phyloP scores from a whole-genome alignment of 2,329 filamentous ascomycete genomes.

The Metarhizium album region DNA sequence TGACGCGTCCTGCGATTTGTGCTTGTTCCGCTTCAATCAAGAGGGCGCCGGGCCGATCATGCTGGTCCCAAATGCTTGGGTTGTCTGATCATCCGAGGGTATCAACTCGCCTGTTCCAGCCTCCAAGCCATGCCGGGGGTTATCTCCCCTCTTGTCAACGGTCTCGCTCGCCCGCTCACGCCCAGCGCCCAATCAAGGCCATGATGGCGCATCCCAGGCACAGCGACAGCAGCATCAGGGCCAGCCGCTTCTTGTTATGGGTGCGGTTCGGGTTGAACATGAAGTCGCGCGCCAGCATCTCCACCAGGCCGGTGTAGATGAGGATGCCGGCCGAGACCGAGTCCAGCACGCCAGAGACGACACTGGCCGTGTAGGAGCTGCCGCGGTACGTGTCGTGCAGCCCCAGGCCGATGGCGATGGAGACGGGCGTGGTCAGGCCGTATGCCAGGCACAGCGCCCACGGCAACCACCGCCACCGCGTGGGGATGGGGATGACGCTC shows the following conservation, averaged over 20 bases:
- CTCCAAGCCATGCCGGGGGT: too few relatives aligned
- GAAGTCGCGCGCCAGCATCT: constrained; percentile 71
- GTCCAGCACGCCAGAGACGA: constrained; percentile 76
- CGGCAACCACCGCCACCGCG: constrained; percentile 30
- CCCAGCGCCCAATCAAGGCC: constrained; percentile 6
- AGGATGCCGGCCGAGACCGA: constrained; percentile 75
- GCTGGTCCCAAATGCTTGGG: too few relatives aligned
- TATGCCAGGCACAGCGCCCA: constrained; percentile 38
- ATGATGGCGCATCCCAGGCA: constrained; percentile 51
- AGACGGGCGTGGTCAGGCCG: constrained; percentile 40
- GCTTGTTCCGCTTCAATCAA: too few relatives aligned
- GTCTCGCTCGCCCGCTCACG: neutral
- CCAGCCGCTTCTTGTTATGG: constrained; percentile 28
- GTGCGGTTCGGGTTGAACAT: constrained; percentile 79
- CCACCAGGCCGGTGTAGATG: constrained; percentile 79
- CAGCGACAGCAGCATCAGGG: constrained; percentile 52
- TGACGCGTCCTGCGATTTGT: too few relatives aligned
- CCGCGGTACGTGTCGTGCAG: constrained; percentile 22
- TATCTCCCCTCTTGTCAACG: too few relatives aligned
- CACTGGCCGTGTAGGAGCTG: constrained; percentile 26
- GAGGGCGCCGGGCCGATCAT: too few relatives aligned
- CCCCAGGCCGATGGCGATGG: constrained; percentile 38
- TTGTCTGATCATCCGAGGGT: too few relatives aligned
- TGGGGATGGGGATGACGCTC: constrained; percentile 42
- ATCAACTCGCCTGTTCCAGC: too few relatives aligned